Percentiles rank a stretch among this genome's conserved stretches.
Evolutionary conservation across 1,284 basidiomycete genomes (phyloP).

Genomic region (Marasmius oreades): DNA sequence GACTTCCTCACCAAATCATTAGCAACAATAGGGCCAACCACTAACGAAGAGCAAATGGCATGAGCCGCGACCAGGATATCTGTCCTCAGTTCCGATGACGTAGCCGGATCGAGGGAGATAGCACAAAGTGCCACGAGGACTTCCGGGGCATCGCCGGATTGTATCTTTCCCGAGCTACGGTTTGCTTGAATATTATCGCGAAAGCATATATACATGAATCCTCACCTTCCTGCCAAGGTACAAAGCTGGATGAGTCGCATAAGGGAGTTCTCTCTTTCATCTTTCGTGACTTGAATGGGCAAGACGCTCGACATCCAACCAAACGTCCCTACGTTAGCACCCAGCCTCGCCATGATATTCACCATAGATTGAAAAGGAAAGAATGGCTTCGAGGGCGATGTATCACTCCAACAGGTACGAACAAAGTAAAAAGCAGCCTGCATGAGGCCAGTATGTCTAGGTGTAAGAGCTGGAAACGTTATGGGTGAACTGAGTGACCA

Average conservation of each 20-base stretch:
- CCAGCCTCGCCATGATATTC: conserved; percentile 18
- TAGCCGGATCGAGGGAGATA: conserved; percentile 52
- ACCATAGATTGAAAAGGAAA: conserved; percentile 22
- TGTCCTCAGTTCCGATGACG: conserved; percentile 37
- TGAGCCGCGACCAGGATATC: conserved; percentile 47
- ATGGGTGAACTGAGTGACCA: not conserved
- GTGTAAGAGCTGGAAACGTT: conserved; percentile 14
- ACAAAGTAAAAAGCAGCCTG: conserved; percentile 24
- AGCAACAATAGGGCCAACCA: conserved; percentile 24
- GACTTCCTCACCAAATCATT: conserved; percentile 22
- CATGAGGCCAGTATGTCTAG: conserved; percentile 15
- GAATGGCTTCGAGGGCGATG: conserved; percentile 14
- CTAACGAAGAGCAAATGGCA: conserved; percentile 38
- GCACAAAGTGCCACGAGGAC: conserved; percentile 48
- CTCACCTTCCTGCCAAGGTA: conserved; percentile 44
- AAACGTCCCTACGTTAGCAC: conserved; percentile 7
- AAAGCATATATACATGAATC: not conserved
- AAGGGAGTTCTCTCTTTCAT: conserved; percentile 22
- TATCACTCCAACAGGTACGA: conserved; percentile 23
- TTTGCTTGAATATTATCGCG: not conserved
- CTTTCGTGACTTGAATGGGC: not conserved
- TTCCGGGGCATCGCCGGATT: conserved; percentile 40
- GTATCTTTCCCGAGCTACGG: conserved; percentile 9
- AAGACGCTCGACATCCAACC: not conserved
- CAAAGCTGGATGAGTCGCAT: conserved; percentile 43